Conservation (phyloP, 192 early-diverging fungal genomes). For the Linnemannia hyalina region DNA sequence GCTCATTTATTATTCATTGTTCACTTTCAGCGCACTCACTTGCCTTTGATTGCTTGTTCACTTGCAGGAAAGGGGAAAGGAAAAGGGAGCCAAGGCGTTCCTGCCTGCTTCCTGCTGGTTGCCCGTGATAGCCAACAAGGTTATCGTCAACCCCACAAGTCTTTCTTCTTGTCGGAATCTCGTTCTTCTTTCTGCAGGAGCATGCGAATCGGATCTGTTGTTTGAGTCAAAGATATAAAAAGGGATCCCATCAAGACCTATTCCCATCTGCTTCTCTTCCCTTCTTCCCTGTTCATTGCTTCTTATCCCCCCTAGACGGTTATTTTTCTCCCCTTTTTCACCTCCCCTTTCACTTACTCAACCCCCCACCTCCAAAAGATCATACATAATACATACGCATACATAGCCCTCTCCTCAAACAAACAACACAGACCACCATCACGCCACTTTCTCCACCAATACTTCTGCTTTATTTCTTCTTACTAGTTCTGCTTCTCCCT, state of each 20-base stretch:
- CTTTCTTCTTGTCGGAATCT: not conserved
- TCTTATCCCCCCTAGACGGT: not conserved
- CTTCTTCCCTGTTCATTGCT: not conserved
- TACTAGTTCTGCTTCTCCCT: not conserved
- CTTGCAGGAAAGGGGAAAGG: no score
- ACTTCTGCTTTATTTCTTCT: not conserved
- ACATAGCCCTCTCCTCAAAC: not conserved
- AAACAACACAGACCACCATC: constrained; percentile 1
- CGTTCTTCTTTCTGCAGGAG: not conserved
- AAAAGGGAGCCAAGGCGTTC: no score
- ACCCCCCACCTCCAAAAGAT: not conserved
- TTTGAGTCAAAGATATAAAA: not conserved
- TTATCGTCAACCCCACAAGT: not conserved
- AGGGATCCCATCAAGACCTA: not conserved
- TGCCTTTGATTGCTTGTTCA: no score
- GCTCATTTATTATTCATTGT: not conserved
- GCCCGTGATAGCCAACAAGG: constrained; percentile 4
- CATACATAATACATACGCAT: not conserved
- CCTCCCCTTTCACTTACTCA: not conserved
- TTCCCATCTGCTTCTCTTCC: not conserved
- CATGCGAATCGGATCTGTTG: not conserved
- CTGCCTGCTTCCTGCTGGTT: not conserved
- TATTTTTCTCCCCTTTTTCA: not conserved
- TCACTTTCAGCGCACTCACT: no score
- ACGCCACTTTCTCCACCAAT: constrained; percentile 11